Evolutionary conservation across 345 rosid species (phyloP).

Genomic region (Populus pruinosa): DNA sequence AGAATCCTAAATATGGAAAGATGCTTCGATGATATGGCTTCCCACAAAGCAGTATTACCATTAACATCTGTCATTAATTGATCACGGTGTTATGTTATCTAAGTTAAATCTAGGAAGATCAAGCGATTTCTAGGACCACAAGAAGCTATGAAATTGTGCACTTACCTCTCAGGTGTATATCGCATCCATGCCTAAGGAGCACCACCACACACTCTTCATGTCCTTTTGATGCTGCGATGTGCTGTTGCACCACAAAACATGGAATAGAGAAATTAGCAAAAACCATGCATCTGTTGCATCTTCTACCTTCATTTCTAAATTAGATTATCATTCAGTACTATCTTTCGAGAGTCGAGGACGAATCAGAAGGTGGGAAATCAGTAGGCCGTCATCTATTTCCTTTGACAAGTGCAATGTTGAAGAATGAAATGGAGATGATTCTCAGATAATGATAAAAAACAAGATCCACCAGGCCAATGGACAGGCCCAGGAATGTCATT

Average conservation of each 20-base stretch:
- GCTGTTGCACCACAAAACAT: constrained; percentile 43
- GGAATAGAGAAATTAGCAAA: too few relatives aligned
- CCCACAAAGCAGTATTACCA: constrained; percentile 50
- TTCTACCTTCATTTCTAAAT: too few relatives aligned
- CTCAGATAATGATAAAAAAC: too few relatives aligned
- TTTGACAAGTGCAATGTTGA: too few relatives aligned
- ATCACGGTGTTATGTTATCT: not conserved
- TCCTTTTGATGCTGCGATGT: constrained; percentile 81
- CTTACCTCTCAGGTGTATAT: constrained; percentile 62
- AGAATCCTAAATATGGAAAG: constrained; percentile 57
- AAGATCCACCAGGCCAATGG: too few relatives aligned
- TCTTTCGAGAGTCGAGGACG: too few relatives aligned
- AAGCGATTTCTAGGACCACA: not conserved
- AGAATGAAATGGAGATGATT: too few relatives aligned
- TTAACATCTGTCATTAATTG: constrained; percentile 43
- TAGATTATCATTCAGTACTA: too few relatives aligned
- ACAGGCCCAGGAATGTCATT: too few relatives aligned
- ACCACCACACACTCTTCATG: constrained; percentile 75
- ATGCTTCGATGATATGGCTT: constrained; percentile 46
- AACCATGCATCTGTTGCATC: too few relatives aligned
- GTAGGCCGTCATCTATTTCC: too few relatives aligned
- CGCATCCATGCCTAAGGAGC: constrained; percentile 65
- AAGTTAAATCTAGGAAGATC: not conserved
- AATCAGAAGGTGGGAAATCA: too few relatives aligned
- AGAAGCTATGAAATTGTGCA: not conserved